Base-by-base conservation (phyloP, 2,329 filamentous ascomycete species). In the Seiridium cupressi region DNA sequence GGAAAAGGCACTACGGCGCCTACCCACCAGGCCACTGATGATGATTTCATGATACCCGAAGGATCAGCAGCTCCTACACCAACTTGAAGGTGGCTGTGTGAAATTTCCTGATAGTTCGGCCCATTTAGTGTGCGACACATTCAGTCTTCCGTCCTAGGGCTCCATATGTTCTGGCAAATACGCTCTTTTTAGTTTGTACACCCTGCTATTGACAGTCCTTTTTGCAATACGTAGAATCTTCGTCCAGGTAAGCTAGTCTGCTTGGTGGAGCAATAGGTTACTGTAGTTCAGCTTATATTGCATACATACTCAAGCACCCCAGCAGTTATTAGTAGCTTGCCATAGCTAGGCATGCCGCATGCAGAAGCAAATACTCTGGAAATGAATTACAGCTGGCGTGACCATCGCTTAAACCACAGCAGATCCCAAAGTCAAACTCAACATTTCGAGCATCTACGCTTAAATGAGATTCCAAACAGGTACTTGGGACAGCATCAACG, bases 41-140 rank as follows among this genome's bases (percentile, higher is more conserved):
- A 53, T 53, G 49, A 53, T 36, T 35, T 40, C 35, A 53, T 53
- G 49, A 35, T 53, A 4, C 35, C 38, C 38, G 31, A 18, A 35
- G 49, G 49, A 53, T 53, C 49, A 53, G 32, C 49, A 40, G 31
- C 49, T 53, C 34, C 49, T 53, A 40, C 38, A 53, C 49, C 49
- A 53, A 36, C 31, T 53, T n/a, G n/a, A 31, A 49, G 5, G 34
- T 36, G 49, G 49, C 49, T 53, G 49, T 53, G 32, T 53, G 34
- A 35, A 13, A 53, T 18, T n/a, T 18, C n/a, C n/a, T n/a, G 38
- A 18, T 34, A 36, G 38, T 6, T 53, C 49, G 49, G 18, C 34
- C 49, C 49, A 53, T 32, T 26, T 53, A 36, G 34, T 53, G 35
- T 34, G 49, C 49, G 34, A 38, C 31, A 38, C 18, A 36, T 38